Evolutionary conservation across 1,139 yeast species (phyloP).

Genomic region (Geotrichum australiense): DNA sequence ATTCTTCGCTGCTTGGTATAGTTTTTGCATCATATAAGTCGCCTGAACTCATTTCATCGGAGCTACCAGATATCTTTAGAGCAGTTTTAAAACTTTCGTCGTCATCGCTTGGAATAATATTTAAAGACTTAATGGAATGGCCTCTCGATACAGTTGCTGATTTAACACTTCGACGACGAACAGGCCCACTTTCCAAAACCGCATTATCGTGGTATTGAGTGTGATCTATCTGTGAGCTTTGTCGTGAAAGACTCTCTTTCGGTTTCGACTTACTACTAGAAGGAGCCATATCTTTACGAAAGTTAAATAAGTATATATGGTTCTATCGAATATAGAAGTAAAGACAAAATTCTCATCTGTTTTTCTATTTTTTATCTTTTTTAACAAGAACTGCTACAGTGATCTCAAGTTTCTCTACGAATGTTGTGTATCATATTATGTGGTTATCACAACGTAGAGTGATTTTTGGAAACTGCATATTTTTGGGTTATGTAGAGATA

Average conservation of each 20-base stretch:
- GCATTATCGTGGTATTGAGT: neutral
- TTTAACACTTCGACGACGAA: neutral
- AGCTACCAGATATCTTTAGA: neutral
- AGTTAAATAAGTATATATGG: too few relatives aligned
- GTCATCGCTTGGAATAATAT: slow-evolving; percentile 11
- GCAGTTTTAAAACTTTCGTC: slow-evolving; percentile 3
- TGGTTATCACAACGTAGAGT: too few relatives aligned
- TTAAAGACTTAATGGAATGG: slow-evolving; percentile 13
- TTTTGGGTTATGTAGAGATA: too few relatives aligned
- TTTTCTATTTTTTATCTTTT: too few relatives aligned
- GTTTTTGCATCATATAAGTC: slow-evolving; percentile 6
- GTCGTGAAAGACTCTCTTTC: slow-evolving; percentile 1
- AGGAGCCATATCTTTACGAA: too few relatives aligned
- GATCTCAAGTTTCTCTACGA: too few relatives aligned
- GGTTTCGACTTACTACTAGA: neutral
- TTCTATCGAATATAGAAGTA: too few relatives aligned
- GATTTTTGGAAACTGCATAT: too few relatives aligned
- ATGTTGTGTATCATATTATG: too few relatives aligned
- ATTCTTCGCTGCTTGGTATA: slow-evolving; percentile 1
- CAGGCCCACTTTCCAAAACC: neutral
- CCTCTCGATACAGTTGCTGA: neutral
- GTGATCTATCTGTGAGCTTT: neutral
- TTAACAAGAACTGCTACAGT: too few relatives aligned
- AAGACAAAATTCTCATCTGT: too few relatives aligned
- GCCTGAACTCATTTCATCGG: slow-evolving; percentile 6